Evolutionary conservation across 2,329 filamentous ascomycete genomes (phyloP).

Genomic region (Ophiostoma himal-ulmi): DNA sequence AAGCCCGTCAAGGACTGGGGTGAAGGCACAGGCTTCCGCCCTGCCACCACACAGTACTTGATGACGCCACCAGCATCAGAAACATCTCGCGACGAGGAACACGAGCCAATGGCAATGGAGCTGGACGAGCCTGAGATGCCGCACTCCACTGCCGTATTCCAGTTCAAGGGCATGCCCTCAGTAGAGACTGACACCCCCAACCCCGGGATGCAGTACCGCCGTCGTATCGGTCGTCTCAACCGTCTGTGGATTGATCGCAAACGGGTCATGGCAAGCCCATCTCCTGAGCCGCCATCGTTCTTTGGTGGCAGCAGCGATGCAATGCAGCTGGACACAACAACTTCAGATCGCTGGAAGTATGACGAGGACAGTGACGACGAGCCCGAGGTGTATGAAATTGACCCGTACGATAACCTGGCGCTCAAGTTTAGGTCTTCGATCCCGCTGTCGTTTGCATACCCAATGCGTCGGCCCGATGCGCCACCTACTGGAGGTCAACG

Average conservation of each 20-base stretch:
- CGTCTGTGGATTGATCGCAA: conserved; percentile 84
- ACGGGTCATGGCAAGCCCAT: conserved; percentile 50
- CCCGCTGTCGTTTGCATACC: conserved; percentile 37
- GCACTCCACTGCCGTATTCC: conserved; percentile 37
- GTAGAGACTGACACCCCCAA: conserved; percentile 23
- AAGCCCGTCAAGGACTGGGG: conserved; percentile 66
- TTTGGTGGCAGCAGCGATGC: background rate
- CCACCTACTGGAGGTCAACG: background rate
- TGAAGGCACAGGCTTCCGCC: conserved; percentile 59
- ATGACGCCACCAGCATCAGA: conserved; percentile 58
- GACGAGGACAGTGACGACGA: conserved; percentile 82
- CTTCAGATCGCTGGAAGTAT: conserved; percentile 73
- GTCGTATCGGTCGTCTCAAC: conserved; percentile 77
- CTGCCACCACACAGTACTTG: conserved; percentile 64
- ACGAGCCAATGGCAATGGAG: conserved; percentile 43
- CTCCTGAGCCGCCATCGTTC: conserved; percentile 33
- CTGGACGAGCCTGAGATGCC: conserved; percentile 41
- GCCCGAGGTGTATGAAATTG: conserved; percentile 65
- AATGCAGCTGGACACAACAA: conserved; percentile 31
- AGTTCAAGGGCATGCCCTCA: conserved; percentile 39
- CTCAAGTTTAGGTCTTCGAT: conserved; percentile 58
- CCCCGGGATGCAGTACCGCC: conserved; percentile 62
- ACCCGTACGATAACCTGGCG: conserved; percentile 59
- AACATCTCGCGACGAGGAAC: conserved; percentile 41
- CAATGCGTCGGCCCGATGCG: conserved; percentile 24